Evolutionary conservation across 2,329 filamentous ascomycete species (phyloP).

Genomic region (Fusarium sp.): DNA sequence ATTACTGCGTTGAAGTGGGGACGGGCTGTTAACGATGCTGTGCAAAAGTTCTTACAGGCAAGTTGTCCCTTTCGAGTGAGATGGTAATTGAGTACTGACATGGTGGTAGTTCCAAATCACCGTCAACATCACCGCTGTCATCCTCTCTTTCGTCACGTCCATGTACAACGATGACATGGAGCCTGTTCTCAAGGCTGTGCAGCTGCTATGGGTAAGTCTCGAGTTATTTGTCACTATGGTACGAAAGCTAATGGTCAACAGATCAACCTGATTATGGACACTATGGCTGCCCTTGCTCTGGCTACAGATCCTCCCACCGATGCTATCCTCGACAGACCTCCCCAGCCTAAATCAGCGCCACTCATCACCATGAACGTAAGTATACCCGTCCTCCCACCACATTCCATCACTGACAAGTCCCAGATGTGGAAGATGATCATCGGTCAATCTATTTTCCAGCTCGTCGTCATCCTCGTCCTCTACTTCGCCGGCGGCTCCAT

Average conservation of each 20-base stretch:
- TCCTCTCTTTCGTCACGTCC: slow-evolving; percentile 88
- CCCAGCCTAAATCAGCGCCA: slow-evolving; percentile 67
- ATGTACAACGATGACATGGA: slow-evolving; percentile 76
- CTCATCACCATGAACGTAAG: slow-evolving; percentile 78
- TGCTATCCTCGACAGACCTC: slow-evolving; percentile 82
- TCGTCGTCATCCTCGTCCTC: slow-evolving; percentile 83
- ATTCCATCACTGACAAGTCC: accelerated
- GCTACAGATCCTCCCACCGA: slow-evolving; percentile 89
- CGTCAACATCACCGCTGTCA: slow-evolving; percentile 91
- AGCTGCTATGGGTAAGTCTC: slow-evolving; percentile 84
- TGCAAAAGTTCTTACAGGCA: slow-evolving; percentile 78
- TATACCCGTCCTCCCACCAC: accelerated
- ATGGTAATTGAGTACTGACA: neutral
- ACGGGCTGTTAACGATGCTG: slow-evolving; percentile 80
- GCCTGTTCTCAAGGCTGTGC: slow-evolving; percentile 89
- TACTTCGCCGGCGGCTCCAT: slow-evolving; percentile 76
- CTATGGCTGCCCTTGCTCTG: slow-evolving; percentile 87
- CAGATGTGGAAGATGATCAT: slow-evolving; percentile 99
- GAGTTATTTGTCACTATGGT: accelerated
- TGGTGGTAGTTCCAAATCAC: slow-evolving; percentile 74
- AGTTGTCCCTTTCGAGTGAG: accelerated
- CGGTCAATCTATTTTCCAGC: slow-evolving; percentile 90
- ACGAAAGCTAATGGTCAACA: neutral
- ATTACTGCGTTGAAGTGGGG: slow-evolving; percentile 88
- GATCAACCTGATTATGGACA: slow-evolving; percentile 93